Evolutionary conservation across 1,284 basidiomycete genomes (phyloP).

Genomic region (Ceratobasidium sp.): DNA sequence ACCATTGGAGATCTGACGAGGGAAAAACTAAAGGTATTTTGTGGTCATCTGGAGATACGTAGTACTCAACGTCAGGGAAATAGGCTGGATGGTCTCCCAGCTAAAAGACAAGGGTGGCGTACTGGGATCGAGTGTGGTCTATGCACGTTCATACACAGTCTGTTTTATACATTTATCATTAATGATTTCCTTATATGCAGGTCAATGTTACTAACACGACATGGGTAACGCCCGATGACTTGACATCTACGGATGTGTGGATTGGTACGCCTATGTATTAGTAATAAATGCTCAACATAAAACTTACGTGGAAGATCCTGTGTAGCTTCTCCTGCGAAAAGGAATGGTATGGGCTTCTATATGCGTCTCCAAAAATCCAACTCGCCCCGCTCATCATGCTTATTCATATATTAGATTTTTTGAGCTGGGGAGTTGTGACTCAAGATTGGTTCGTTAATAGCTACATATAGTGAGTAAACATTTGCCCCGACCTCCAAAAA

Average conservation of each 20-base stretch:
- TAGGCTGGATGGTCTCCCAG: conserved; percentile 39
- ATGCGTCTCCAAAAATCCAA: neutral
- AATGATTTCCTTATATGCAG: neutral
- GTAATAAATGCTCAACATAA: no score
- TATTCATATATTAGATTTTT: conserved; percentile 18
- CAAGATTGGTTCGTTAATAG: conserved; percentile 34
- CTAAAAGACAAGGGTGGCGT: conserved; percentile 34
- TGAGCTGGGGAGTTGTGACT: conserved; percentile 33
- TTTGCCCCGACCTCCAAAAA: neutral
- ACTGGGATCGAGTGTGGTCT: conserved; percentile 10
- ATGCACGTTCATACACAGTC: no score
- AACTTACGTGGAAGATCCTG: neutral
- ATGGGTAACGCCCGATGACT: conserved; percentile 20
- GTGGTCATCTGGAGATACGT: neutral
- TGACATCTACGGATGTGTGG: conserved; percentile 23
- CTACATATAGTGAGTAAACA: conserved; percentile 34
- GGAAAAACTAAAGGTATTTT: conserved; percentile 23
- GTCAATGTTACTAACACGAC: conserved; percentile 32
- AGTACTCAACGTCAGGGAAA: neutral
- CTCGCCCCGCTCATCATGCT: no score
- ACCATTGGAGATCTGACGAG: conserved; percentile 38
- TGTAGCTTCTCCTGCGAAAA: conserved; percentile 24
- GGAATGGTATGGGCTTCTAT: conserved; percentile 6
- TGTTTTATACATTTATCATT: no score
- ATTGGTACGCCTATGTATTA: conserved; percentile 32